These are phyloP conservation scores for Panicum miliaceum DNA, from an alignment of 176 grass and related monocot genomes.

Conservation along the genomic window DNA sequence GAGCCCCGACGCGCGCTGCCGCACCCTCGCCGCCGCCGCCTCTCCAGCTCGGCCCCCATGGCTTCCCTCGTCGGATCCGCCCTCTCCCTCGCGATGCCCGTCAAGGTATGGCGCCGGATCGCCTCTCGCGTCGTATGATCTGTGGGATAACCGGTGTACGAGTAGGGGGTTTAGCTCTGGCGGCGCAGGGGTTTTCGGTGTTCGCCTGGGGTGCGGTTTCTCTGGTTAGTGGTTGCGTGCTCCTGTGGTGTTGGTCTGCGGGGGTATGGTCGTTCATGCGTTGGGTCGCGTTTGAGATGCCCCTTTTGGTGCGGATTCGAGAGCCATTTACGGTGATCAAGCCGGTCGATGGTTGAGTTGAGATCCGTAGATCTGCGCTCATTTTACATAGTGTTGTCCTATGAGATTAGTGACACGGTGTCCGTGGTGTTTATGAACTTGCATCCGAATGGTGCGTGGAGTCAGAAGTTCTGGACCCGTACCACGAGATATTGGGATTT, in stretches of 20 bases:
- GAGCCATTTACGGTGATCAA: background rate
- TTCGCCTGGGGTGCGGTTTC: background rate
- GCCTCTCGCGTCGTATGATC: background rate
- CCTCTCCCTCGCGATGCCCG: slow-evolving; percentile 48
- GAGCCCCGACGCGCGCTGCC: background rate
- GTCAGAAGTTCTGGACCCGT: background rate
- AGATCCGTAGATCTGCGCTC: slow-evolving; percentile 29
- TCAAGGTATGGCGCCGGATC: slow-evolving; percentile 33
- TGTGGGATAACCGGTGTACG: background rate
- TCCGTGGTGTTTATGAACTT: background rate
- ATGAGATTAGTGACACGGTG: background rate
- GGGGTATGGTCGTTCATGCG: too few species aligned
- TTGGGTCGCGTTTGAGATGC: too few species aligned
- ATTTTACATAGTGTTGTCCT: background rate
- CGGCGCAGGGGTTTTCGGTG: background rate
- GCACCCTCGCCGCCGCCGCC: background rate
- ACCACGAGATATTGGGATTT: background rate
- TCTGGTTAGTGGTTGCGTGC: background rate
- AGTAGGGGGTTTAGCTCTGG: slow-evolving; percentile 26
- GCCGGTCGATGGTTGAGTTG: background rate
- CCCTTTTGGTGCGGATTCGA: background rate
- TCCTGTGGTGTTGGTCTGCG: background rate
- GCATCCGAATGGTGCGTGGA: background rate
- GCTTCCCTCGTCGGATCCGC: slow-evolving; percentile 50
- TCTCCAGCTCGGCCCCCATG: slow-evolving; percentile 21